Conservation (phyloP, 257 asterid genomes). For the Nicotiana sylvestris region DNA sequence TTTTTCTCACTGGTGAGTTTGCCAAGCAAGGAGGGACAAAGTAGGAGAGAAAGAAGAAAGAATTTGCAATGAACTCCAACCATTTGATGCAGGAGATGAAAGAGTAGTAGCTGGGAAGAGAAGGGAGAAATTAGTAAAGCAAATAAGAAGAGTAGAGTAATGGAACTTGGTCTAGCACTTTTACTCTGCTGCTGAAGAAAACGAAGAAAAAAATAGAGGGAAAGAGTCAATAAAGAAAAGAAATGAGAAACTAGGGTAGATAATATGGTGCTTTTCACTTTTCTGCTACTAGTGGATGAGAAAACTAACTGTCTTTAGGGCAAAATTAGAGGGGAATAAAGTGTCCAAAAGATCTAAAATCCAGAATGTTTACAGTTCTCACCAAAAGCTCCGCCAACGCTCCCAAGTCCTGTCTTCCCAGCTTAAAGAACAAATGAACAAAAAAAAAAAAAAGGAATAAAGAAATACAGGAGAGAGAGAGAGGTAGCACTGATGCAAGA, state of each 20-base stretch:
- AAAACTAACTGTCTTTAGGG: neutral
- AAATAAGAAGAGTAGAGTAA: neutral
- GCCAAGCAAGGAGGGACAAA: neutral
- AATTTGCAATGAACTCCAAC: neutral
- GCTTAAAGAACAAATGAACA: neutral
- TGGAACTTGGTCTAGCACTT: neutral
- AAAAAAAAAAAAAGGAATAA: neutral
- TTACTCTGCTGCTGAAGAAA: neutral
- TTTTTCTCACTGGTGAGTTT: neutral
- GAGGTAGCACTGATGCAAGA: neutral
- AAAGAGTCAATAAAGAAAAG: neutral
- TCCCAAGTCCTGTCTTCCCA: neutral
- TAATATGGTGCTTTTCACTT: neutral
- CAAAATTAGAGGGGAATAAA: neutral
- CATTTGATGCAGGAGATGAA: neutral
- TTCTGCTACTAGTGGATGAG: neutral
- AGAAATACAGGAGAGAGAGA: neutral
- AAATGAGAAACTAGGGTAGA: neutral
- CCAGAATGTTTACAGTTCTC: neutral
- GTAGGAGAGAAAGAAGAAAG: conserved; percentile 1
- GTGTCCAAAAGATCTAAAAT: neutral
- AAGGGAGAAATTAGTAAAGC: neutral
- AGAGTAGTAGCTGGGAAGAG: neutral
- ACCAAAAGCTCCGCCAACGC: neutral
- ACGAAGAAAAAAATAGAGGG: neutral